Evolutionary conservation across 1,284 basidiomycete genomes (phyloP).

Genomic region (Ganoderma resinaceum): DNA sequence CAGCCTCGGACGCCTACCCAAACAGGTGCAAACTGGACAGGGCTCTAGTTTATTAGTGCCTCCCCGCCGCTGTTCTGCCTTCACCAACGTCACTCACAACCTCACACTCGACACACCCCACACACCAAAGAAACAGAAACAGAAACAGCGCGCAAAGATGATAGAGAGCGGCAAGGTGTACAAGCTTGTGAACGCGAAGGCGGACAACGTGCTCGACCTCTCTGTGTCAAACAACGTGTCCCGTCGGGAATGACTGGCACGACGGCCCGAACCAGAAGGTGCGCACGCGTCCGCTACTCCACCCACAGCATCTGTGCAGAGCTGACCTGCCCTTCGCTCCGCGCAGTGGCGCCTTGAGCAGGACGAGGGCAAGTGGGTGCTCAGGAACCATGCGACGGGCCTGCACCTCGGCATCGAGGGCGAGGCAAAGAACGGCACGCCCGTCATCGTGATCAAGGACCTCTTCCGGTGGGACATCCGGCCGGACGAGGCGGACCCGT

Average conservation of each 20-base stretch:
- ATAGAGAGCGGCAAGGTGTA: neutral
- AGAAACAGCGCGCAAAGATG: neutral
- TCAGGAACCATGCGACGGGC: neutral
- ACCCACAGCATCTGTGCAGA: neutral
- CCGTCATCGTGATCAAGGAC: slow-evolving; percentile 41
- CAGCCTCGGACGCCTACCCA: neutral
- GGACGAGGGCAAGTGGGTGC: neutral
- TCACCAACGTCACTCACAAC: neutral
- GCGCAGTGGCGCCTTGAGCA: neutral
- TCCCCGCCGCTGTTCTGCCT: neutral
- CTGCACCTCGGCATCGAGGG: neutral
- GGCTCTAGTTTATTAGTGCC: neutral
- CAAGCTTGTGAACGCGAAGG: neutral
- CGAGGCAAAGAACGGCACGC: slow-evolving; percentile 25
- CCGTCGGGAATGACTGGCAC: slow-evolving; percentile 53
- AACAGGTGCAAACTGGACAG: neutral
- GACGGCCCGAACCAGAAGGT: slow-evolving; percentile 61
- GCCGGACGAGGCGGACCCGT: slow-evolving; percentile 27
- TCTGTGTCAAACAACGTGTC: slow-evolving; percentile 55
- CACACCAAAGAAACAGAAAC: neutral
- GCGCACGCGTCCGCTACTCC: slow-evolving; percentile 5
- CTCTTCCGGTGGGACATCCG: slow-evolving; percentile 38
- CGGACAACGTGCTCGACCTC: slow-evolving; percentile 45
- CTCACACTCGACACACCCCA: neutral
- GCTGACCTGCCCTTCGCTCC: neutral